phyloP scores from a whole-genome alignment of 75 land plant genomes.

The Chamaecyparis obtusa region DNA sequence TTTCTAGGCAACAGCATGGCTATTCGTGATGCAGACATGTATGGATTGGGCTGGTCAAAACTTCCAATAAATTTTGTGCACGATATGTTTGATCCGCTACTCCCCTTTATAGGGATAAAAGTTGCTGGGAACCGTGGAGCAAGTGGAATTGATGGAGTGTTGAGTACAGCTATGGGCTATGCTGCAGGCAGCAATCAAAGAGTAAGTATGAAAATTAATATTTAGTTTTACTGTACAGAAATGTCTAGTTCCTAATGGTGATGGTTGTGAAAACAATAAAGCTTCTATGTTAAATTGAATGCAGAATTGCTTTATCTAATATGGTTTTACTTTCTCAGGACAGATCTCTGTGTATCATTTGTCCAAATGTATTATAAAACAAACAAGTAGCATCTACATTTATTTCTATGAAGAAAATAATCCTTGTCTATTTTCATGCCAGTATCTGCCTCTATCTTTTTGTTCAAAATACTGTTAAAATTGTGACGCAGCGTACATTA shows the following conservation, averaged over 20 bases:
- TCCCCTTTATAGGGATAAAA: conserved; percentile 30
- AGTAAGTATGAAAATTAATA: conserved; percentile 32
- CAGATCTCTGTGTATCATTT: background rate
- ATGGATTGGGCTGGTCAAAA: conserved; percentile 43
- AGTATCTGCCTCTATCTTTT: background rate
- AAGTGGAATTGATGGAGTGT: conserved; percentile 98
- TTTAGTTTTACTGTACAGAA: background rate
- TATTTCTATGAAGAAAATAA: background rate
- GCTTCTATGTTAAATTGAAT: background rate
- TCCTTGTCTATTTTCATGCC: background rate
- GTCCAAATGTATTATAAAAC: background rate
- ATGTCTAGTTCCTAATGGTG: background rate
- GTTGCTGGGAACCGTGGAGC: conserved; percentile 93
- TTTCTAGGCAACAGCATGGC: conserved; percentile 97
- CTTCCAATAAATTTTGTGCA: conserved; percentile 3
- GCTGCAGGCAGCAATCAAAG: conserved; percentile 73
- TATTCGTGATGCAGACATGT: conserved; percentile 90
- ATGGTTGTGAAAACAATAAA: background rate
- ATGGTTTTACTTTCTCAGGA: background rate
- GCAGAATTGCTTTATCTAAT: background rate
- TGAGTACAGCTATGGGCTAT: conserved; percentile 96
- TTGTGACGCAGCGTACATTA: background rate
- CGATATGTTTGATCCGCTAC: background rate
- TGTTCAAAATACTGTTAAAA: background rate
- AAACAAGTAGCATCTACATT: background rate